Percentiles rank a stretch among this genome's conserved stretches.
These are phyloP conservation scores for Flaveria linearis DNA, from an alignment of 129 eudicot species.

Conservation along the genomic window DNA sequence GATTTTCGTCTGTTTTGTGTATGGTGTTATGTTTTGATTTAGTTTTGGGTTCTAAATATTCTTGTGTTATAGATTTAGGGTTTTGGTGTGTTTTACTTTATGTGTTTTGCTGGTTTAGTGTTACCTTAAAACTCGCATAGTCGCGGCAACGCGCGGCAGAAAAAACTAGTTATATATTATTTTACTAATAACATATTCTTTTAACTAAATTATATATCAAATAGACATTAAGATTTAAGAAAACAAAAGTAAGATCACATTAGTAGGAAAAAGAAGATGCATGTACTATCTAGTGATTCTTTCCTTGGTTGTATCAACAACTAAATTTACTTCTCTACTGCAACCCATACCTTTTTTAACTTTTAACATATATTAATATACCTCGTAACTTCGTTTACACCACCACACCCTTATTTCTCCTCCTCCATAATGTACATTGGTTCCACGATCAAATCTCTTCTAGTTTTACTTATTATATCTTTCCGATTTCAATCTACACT, in stretches of 20 bases:
- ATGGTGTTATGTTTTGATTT: too few species aligned
- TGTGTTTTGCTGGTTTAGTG: too few species aligned
- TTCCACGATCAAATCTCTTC: constrained; percentile 9
- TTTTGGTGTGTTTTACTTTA: too few species aligned
- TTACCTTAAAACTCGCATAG: too few species aligned
- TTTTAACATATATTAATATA: constrained; percentile 9
- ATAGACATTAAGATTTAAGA: not conserved
- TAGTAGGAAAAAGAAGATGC: not conserved
- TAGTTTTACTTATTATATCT: constrained; percentile 24
- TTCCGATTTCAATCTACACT: constrained; percentile 34
- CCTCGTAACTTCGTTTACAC: not conserved
- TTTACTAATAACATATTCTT: too few species aligned
- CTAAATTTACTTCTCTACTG: constrained; percentile 8
- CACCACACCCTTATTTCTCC: not conserved
- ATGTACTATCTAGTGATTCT: constrained; percentile 25
- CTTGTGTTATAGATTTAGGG: too few species aligned
- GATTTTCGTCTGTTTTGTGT: too few species aligned
- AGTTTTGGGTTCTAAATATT: too few species aligned
- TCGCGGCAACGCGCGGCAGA: too few species aligned
- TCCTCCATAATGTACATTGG: constrained; percentile 26
- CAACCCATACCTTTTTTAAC: constrained; percentile 15
- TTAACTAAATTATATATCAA: too few species aligned
- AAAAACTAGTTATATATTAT: too few species aligned
- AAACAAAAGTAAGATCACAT: not conserved
- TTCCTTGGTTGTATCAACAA: constrained; percentile 43